A percentile compares a stretch with the other conserved stretches of the same genome.
Evolutionary conservation across 306 rosid genomes (phyloP).

Genomic region (Fagus crenata): DNA sequence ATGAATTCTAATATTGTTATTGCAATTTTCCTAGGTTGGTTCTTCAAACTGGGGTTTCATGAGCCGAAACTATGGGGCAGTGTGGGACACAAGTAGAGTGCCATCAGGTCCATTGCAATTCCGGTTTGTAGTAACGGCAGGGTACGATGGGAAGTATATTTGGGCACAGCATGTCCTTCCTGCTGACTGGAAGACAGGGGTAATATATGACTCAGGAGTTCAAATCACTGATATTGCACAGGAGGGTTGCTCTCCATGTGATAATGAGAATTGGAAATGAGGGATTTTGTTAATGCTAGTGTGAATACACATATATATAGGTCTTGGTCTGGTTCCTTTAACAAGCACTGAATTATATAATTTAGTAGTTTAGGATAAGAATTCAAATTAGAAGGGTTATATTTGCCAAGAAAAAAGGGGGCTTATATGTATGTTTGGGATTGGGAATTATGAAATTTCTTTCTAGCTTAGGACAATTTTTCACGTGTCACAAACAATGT

Average conservation of each 20-base stretch:
- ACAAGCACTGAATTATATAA: not conserved
- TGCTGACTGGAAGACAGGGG: constrained; percentile 59
- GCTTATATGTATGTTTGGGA: not conserved
- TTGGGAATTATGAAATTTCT: not conserved
- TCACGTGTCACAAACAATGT: not conserved
- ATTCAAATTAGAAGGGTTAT: not conserved
- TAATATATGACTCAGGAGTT: constrained; percentile 57
- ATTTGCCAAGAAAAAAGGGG: no score
- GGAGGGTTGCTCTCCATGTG: constrained; percentile 68
- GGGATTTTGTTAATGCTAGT: not conserved
- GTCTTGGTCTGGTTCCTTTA: not conserved
- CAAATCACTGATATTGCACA: constrained; percentile 71
- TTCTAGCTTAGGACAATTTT: not conserved
- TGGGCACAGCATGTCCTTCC: constrained; percentile 81
- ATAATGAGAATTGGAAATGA: constrained; percentile 42
- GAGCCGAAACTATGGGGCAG: constrained; percentile 65
- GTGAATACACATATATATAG: not conserved
- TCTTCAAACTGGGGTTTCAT: constrained; percentile 63
- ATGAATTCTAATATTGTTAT: not conserved
- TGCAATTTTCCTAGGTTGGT: constrained; percentile 45
- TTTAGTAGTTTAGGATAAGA: not conserved
- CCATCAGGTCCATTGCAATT: constrained; percentile 71
- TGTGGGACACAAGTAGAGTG: constrained; percentile 79
- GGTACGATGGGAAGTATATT: constrained; percentile 71
- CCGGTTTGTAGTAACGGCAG: constrained; percentile 58